A percentile compares a stretch with the other conserved stretches of the same genome.
phyloP scores from a whole-genome alignment of 148 eudicot genomes.

The Rhododendron mucronatum region DNA sequence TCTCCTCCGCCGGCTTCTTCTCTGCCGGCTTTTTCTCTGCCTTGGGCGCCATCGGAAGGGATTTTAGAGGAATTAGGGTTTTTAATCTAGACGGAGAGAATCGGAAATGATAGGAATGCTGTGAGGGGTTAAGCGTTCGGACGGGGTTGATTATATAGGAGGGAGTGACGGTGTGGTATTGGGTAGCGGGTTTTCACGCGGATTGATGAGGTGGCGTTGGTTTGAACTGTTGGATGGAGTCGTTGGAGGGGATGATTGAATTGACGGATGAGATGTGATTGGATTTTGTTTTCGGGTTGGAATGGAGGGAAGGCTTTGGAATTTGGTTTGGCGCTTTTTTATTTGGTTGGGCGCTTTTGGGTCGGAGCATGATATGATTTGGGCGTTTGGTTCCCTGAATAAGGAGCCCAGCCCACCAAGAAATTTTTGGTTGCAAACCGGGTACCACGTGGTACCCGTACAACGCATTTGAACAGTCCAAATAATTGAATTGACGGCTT shows the following conservation, averaged over 20 bases:
- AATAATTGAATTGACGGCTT: too few species aligned
- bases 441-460: too few species aligned
- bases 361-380: neutral
- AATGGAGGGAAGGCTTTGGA: neutral
- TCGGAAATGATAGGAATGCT: too few species aligned
- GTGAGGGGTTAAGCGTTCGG: neutral
- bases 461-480: too few species aligned
- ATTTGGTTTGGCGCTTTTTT: slow-evolving; percentile 18
- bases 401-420: neutral
- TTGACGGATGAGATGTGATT: neutral
- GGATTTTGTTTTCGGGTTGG: neutral
- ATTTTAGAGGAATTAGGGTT: neutral
- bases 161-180: slow-evolving; percentile 6
- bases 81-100: neutral
- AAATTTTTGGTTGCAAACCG: too few species aligned
- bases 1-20: slow-evolving; percentile 23
- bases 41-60: slow-evolving; percentile 20
- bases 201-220: slow-evolving; percentile 11
- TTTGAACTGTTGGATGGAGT: neutral
- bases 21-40: slow-evolving; percentile 27
- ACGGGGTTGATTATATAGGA: slow-evolving; percentile 8
- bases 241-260: neutral
- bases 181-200: neutral
- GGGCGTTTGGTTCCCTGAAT: neutral
- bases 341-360: neutral